These are phyloP conservation scores for Aspergillus proliferans DNA, from an alignment of 2,329 filamentous ascomycete genomes.

Conservation along the genomic window DNA sequence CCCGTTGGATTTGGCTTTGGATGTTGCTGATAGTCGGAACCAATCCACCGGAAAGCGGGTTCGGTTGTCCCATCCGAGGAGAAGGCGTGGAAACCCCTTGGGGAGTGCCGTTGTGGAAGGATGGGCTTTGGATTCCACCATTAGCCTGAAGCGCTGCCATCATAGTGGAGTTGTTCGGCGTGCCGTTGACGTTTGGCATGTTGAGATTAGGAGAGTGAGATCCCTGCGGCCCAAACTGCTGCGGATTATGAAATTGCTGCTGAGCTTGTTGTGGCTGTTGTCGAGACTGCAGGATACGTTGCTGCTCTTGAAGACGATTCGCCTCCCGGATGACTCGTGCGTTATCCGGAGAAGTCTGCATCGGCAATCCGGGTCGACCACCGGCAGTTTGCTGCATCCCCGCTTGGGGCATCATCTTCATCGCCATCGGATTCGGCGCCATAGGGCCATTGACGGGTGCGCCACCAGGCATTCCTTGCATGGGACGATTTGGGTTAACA, in stretches of 20 bases:
- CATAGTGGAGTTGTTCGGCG: constrained; percentile 39
- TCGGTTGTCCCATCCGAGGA: constrained; percentile 44
- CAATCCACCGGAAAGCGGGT: constrained; percentile 48
- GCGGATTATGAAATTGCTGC: constrained; percentile 34
- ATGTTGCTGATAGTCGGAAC: constrained; percentile 51
- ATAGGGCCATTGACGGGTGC: constrained; percentile 44
- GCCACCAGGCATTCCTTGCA: constrained; percentile 38
- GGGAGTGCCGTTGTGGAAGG: constrained; percentile 33
- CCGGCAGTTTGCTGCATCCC: constrained; percentile 50
- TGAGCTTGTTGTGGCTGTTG: constrained; percentile 32
- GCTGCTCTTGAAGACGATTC: constrained; percentile 44
- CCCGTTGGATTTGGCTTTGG: constrained; percentile 46
- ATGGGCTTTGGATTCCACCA: constrained; percentile 39
- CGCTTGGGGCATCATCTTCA: constrained; percentile 50
- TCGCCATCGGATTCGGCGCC: constrained; percentile 51
- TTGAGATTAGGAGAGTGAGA: constrained; percentile 42
- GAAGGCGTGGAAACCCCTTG: constrained; percentile 40
- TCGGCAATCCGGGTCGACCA: constrained; percentile 33
- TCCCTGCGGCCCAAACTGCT: constrained; percentile 36
- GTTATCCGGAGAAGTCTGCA: constrained; percentile 52
- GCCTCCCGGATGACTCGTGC: constrained; percentile 44
- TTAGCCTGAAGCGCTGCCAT: constrained; percentile 40
- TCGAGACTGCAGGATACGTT: constrained; percentile 56
- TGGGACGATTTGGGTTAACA: constrained; percentile 33
- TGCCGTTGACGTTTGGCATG: constrained; percentile 35